Evolutionary conservation across 805 yeast genomes (phyloP).

Genomic region (Saturnispora ahearnii): DNA sequence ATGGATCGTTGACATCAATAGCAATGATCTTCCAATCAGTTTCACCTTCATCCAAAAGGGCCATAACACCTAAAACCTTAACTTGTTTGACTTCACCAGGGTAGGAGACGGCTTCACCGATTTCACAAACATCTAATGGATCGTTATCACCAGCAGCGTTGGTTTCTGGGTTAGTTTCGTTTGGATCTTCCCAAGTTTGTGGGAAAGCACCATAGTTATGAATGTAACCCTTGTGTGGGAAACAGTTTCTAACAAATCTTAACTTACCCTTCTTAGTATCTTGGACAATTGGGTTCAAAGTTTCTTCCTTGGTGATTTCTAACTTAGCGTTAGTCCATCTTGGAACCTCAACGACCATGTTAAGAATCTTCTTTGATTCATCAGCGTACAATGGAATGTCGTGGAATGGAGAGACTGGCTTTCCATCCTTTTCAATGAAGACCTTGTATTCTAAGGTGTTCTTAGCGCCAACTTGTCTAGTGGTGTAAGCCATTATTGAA

Average conservation of each 20-base stretch:
- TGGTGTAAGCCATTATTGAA: conserved; percentile 60
- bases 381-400: conserved; percentile 90
- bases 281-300: conserved; percentile 89
- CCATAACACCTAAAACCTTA: conserved; percentile 89
- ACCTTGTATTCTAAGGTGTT: conserved; percentile 91
- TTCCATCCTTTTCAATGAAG: conserved; percentile 86
- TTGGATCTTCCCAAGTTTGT: conserved; percentile 82
- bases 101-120: conserved; percentile 56
- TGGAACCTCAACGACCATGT: conserved; percentile 87
- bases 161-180: conserved; percentile 53
- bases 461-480: conserved; percentile 93
- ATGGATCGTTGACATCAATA: conserved; percentile 79
- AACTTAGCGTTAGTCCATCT: conserved; percentile 98
- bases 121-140: conserved; percentile 80
- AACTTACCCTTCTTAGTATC: conserved; percentile 96
- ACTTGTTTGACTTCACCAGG: conserved; percentile 79
- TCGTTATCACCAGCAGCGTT: conserved; percentile 73
- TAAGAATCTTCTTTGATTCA: conserved; percentile 77
- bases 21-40: conserved; percentile 90
- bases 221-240: conserved; percentile 98
- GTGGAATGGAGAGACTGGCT: conserved; percentile 93
- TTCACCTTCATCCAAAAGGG: conserved; percentile 87
- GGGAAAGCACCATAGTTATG: conserved; percentile 99
- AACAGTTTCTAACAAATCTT: conserved; percentile 92
- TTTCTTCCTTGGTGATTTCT: conserved; percentile 80